Evolutionary conservation across 257 asterid species (phyloP), one percentile per base, ranked within the genome.

Genomic region (Forsythia suspensa): DNA sequence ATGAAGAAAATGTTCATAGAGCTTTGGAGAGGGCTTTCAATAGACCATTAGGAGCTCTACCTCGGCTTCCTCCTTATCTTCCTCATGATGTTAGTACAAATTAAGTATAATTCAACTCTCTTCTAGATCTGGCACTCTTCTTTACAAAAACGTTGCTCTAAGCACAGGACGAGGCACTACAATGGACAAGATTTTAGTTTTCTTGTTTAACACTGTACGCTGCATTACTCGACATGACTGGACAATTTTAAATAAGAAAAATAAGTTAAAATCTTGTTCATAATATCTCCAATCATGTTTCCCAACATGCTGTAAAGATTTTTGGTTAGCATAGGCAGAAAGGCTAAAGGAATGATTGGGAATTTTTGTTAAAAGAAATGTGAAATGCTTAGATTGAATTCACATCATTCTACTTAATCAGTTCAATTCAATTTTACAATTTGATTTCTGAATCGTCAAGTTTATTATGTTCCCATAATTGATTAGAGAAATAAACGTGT

Each of bases 1-100:
- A 92, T 63, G 98, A 94, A 86, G 98, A 94, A 88, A 94, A 92
- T 88, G 94, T 94, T 52, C 96, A 92, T 79, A 86, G 90, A 82
- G 98, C 97, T 77, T 75, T 94, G 79, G 90, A 92, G 82, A 90
- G 97, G 86, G 97, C 98, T 71, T 89, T 92, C 82, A 86, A 77
- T 61, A 89, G 98, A 84, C 97, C 98, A 6, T 89, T 94, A 48
- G 98, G 98, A 24, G 84, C 96, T 72, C 83, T 94, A 29, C 98
- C 98, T 40, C 97, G 98, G 66, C 96, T 94, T 12, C 98, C 98
- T 74, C 91, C 98, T 71, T 92, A 91, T 88, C 98, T 94, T 81
- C 97, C 98, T 74, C 96, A 87, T 88, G 79, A 80, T 82, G 98
- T 92, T 74, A 89, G 90, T 79, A 70, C 37, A 29, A 51, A 3